phyloP scores from a whole-genome alignment of 2,329 filamentous ascomycete genomes.

The Claviceps capensis region DNA sequence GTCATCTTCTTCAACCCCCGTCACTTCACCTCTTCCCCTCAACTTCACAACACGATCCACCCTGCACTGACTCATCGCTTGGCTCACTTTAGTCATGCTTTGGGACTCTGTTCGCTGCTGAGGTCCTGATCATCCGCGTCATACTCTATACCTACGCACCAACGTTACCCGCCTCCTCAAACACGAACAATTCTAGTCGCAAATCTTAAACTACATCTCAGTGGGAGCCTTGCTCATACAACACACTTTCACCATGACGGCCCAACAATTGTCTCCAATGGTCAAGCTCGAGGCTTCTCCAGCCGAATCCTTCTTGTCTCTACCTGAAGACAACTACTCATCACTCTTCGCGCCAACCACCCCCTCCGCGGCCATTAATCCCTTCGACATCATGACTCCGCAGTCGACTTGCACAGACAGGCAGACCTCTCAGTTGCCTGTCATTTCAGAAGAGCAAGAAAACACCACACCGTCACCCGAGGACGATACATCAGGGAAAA shows the following conservation, averaged over 20 bases:
- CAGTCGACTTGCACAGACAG: slow-evolving; percentile 23
- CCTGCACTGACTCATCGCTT: slow-evolving; percentile 10
- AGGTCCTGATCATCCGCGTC: slow-evolving; percentile 7
- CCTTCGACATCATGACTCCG: slow-evolving; percentile 37
- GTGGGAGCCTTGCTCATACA: neutral
- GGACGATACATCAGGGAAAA: slow-evolving; percentile 40
- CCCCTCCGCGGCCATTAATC: slow-evolving; percentile 25
- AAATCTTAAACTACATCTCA: neutral
- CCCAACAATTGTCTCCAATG: slow-evolving; percentile 26
- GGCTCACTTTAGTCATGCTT: slow-evolving; percentile 13
- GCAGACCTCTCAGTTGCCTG: slow-evolving; percentile 11
- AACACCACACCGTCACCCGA: slow-evolving; percentile 4
- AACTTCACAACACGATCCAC: slow-evolving; percentile 11
- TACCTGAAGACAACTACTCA: slow-evolving; percentile 33
- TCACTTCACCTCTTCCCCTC: slow-evolving; percentile 5
- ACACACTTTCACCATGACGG: slow-evolving; percentile 19
- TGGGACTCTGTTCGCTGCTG: slow-evolving; percentile 7
- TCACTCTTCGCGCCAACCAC: slow-evolving; percentile 31
- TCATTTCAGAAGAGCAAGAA: slow-evolving; percentile 13
- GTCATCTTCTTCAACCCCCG: slow-evolving; percentile 4
- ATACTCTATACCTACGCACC: neutral
- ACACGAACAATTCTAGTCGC: neutral
- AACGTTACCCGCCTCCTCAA: slow-evolving; percentile 4
- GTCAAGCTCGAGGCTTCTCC: slow-evolving; percentile 41
- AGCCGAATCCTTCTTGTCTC: slow-evolving; percentile 39